A percentile compares a stretch with the other conserved stretches of the same genome.
phyloP scores from a whole-genome alignment of 768 basidiomycete genomes.

The Coprinopsis sp. region DNA sequence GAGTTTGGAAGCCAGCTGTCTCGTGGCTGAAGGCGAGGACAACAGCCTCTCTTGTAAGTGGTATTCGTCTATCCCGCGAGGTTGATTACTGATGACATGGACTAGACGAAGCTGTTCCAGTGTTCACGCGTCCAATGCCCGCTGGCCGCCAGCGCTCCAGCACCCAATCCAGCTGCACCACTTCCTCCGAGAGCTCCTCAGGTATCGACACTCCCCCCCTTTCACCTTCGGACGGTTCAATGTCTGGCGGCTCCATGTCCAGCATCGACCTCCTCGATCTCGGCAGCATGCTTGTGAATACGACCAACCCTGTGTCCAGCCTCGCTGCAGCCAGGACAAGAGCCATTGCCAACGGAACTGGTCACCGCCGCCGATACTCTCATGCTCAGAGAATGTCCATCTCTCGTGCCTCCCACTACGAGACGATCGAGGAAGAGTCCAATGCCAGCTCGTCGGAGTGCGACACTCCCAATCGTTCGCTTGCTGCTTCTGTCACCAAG shows the following conservation, averaged over 20 bases:
- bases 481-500: constrained; percentile 26
- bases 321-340: constrained; percentile 40
- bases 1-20: constrained; percentile 61
- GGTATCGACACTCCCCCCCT: constrained; percentile 70
- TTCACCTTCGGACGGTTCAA: constrained; percentile 59
- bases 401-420: constrained; percentile 67
- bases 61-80: background rate
- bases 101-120: constrained; percentile 42
- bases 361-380: constrained; percentile 69
- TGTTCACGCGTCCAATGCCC: constrained; percentile 58
- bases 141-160: constrained; percentile 58
- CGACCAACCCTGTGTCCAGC: constrained; percentile 39
- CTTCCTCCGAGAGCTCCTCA: constrained; percentile 44
- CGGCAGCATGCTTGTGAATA: constrained; percentile 50
- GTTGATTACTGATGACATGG: constrained; percentile 13
- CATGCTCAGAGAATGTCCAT: constrained; percentile 40
- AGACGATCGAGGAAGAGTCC: constrained; percentile 74
- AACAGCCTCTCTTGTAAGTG: constrained; percentile 46
- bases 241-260: constrained; percentile 70
- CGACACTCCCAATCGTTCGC: constrained; percentile 23
- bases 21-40: constrained; percentile 68
- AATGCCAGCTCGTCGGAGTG: constrained; percentile 23
- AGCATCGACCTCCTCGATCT: constrained; percentile 70
- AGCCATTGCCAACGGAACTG: constrained; percentile 53
- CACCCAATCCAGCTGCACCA: constrained; percentile 45